Percentiles rank a stretch among this genome's conserved stretches.
phyloP scores from a whole-genome alignment of 495 filamentous ascomycete genomes.

The Aspergillus haitiensis region DNA sequence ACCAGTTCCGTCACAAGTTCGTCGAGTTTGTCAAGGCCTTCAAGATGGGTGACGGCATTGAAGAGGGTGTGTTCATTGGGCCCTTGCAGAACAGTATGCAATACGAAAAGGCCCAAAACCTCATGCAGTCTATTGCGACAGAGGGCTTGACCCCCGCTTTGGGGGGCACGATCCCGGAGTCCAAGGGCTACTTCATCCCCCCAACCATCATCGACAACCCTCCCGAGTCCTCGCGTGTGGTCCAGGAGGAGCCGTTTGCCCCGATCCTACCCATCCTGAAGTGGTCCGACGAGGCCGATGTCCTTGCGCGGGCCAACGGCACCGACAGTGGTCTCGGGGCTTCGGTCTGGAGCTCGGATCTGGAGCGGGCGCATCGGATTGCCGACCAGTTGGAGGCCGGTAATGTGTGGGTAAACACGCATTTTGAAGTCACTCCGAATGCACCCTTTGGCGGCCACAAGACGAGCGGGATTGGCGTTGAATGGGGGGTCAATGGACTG shows the following conservation, averaged over 20 bases:
- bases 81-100: constrained; percentile 61
- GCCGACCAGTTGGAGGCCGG: constrained; percentile 53
- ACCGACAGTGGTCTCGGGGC: constrained; percentile 55
- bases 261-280: constrained; percentile 54
- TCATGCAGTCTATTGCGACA: constrained; percentile 45
- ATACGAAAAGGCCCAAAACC: constrained; percentile 50
- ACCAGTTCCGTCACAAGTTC: constrained; percentile 55
- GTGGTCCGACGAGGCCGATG: constrained; percentile 55
- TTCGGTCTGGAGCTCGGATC: constrained; percentile 52
- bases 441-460: constrained; percentile 64
- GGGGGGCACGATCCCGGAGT: constrained; percentile 28
- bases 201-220: constrained; percentile 59
- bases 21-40: constrained; percentile 53
- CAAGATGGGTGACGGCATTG: constrained; percentile 43
- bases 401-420: constrained; percentile 56
- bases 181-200: constrained; percentile 49
- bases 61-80: constrained; percentile 44
- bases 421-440: constrained; percentile 46
- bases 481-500: constrained; percentile 58
- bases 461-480: constrained; percentile 61
- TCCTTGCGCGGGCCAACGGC: constrained; percentile 53
- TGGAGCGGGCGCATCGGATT: constrained; percentile 47
- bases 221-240: constrained; percentile 47
- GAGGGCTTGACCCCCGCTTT: constrained; percentile 40
- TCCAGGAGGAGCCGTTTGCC: constrained; percentile 43